Evolutionary conservation across 2,329 filamentous ascomycete species (phyloP), one percentile per base, ranked within the genome.

Genomic region (Aureobasidium sp.): DNA sequence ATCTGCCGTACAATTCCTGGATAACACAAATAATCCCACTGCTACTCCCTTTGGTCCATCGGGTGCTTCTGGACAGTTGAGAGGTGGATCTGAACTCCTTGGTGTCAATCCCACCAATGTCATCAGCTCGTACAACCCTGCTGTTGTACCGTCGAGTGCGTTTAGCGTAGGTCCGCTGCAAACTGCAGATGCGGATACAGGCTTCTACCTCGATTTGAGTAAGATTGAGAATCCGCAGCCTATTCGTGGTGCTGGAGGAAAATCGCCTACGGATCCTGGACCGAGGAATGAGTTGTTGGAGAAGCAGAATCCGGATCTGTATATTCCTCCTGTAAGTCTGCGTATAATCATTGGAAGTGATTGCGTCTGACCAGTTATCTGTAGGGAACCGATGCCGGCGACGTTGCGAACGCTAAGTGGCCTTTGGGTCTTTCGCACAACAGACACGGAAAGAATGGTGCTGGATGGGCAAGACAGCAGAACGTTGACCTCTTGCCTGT

Each of bases 401-500:
- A 74, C 62, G 70, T 73, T 0, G 62, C 66, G 0, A 75, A 77
- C 25, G 74, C 73, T 5, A 76, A 76, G 62, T 78, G 75, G 75
- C 75, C 75, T 0, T 68, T 77, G 16, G 73, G 69, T 11, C 66
- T 76, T 3, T 75, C 73, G 0, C 73, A 75, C 62, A 76, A 76
- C 41, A 69, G 74, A 10, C 74, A 75, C 52, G 75, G 75, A 8
- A 63, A 74, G 6, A 69, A 71, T 11, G 70, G 69, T n/a, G 69
- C 75, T 15, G 75, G 76, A 8, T 77, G 72, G 71, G 74, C 75
- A 10, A 67, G 75, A 50, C 73, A 75, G 53, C 75, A 78, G 63
- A 77, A 76, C 45, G 64, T 69, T 15, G 67, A 72, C 15, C 65
- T 74, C 11, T 65, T 78, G 1, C 75, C 75, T 0, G 66, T 75